phyloP scores from a whole-genome alignment of 1,284 basidiomycete genomes.

The Cryptococcus sp. region DNA sequence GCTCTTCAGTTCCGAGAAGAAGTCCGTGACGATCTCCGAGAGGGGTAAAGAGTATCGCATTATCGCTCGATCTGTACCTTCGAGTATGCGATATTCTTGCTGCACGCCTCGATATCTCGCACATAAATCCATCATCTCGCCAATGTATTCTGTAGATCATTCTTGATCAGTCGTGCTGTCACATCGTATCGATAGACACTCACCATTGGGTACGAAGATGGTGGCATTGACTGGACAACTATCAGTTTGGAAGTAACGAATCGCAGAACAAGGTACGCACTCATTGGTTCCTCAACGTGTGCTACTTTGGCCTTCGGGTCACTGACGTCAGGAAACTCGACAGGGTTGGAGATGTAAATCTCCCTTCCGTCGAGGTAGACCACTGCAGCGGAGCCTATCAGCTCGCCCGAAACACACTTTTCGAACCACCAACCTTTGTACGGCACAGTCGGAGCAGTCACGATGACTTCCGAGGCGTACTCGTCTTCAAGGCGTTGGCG shows the following conservation, averaged over 20 bases:
- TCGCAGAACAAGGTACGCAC: background rate
- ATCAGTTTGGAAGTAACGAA: background rate
- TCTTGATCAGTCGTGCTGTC: background rate
- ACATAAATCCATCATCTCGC: conserved; percentile 90
- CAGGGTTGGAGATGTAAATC: conserved; percentile 78
- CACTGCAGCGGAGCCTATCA: conserved; percentile 57
- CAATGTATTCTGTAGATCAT: conserved; percentile 66
- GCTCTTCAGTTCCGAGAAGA: conserved; percentile 86
- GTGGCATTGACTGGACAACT: conserved; percentile 68
- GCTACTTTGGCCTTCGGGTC: conserved; percentile 66
- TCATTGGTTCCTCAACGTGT: conserved; percentile 80
- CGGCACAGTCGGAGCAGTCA: conserved; percentile 91
- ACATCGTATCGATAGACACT: conserved; percentile 12
- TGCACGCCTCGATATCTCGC: conserved; percentile 75
- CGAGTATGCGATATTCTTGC: conserved; percentile 75
- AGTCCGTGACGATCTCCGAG: conserved; percentile 83
- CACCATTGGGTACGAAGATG: conserved; percentile 87
- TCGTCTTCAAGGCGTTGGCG: conserved; percentile 95
- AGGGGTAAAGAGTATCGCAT: conserved; percentile 80
- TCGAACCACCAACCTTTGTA: conserved; percentile 67
- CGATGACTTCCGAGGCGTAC: conserved; percentile 83
- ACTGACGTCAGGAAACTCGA: conserved; percentile 81
- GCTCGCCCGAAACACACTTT: background rate
- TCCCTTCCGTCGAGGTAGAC: conserved; percentile 69
- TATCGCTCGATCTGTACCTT: conserved; percentile 65